These are phyloP conservation scores for Ophiocordyceps unilateralis DNA, from an alignment of 2,329 filamentous ascomycete species.

Conservation along the genomic window DNA sequence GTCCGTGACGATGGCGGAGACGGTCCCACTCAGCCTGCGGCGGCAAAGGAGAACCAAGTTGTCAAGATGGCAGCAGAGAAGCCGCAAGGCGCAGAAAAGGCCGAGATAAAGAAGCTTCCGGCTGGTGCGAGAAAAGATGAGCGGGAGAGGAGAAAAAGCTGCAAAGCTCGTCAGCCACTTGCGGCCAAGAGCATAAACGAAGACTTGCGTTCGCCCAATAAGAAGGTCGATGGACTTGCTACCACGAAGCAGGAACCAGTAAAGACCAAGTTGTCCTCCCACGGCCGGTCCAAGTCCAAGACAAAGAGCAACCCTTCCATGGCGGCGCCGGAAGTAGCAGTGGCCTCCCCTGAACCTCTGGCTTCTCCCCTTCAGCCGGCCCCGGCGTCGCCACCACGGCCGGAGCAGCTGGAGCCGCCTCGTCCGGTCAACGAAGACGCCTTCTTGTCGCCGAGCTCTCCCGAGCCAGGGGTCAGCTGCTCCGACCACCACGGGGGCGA, in stretches of 20 bases:
- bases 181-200: slow-evolving; percentile 43
- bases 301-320: slow-evolving; percentile 9
- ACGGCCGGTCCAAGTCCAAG: slow-evolving; percentile 11
- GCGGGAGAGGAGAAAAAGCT: slow-evolving; percentile 13
- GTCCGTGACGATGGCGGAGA: slow-evolving; percentile 34
- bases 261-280: slow-evolving; percentile 8
- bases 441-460: slow-evolving; percentile 29
- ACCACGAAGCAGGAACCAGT: slow-evolving; percentile 10
- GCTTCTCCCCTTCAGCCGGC: slow-evolving; percentile 6
- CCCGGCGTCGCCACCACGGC: slow-evolving; percentile 5
- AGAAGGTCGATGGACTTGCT: slow-evolving; percentile 13
- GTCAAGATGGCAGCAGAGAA: slow-evolving; percentile 8
- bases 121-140: slow-evolving; percentile 23
- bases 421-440: slow-evolving; percentile 19
- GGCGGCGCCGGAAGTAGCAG: slow-evolving; percentile 5
- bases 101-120: slow-evolving; percentile 27
- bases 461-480: slow-evolving; percentile 22
- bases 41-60: slow-evolving; percentile 1
- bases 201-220: slow-evolving; percentile 40
- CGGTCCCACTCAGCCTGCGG: not conserved
- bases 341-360: not conserved
- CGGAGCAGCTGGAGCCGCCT: too few relatives aligned
- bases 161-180: slow-evolving; percentile 28
- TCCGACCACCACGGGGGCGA: slow-evolving; percentile 23
- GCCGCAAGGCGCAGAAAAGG: slow-evolving; percentile 15